These are phyloP conservation scores for Globisporangium perplexum DNA, from an alignment of 352 stramenopile genomes.

Conservation along the genomic window DNA sequence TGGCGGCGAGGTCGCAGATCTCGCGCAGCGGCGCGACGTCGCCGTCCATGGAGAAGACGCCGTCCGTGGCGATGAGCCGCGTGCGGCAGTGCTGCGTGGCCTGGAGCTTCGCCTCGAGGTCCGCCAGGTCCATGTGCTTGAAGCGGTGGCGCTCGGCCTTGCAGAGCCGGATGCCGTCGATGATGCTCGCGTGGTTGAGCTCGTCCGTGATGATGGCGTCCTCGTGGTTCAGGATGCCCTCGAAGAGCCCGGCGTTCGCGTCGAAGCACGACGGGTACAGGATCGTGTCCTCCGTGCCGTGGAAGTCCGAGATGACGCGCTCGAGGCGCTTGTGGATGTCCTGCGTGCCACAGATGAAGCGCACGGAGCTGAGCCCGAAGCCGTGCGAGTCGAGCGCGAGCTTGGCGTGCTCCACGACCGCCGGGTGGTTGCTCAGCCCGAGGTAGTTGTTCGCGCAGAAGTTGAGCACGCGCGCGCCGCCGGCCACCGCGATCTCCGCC, in stretches of 20 bases:
- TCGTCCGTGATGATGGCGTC: constrained; percentile 93
- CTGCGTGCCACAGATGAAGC: constrained; percentile 94
- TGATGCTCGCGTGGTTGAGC: constrained; percentile 94
- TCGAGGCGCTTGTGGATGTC: constrained; percentile 94
- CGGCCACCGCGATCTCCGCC: constrained; percentile 64
- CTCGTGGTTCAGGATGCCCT: constrained; percentile 81
- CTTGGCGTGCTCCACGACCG: constrained; percentile 82
- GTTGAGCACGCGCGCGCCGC: constrained; percentile 81
- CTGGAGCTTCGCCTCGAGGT: constrained; percentile 89
- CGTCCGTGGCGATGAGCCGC: constrained; percentile 91
- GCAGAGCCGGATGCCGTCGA: constrained; percentile 92
- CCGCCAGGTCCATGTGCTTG: constrained; percentile 91
- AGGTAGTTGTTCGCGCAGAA: constrained; percentile 96
- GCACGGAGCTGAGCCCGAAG: constrained; percentile 89
- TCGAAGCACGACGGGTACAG: constrained; percentile 94
- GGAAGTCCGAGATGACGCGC: constrained; percentile 86
- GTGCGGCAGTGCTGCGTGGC: constrained; percentile 87
- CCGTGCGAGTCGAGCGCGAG: constrained; percentile 78
- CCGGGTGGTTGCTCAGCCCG: constrained; percentile 86
- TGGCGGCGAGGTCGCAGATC: constrained; percentile 87
- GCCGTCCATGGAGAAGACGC: constrained; percentile 95
- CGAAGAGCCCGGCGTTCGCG: constrained; percentile 92
- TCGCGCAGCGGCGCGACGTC: constrained; percentile 89
- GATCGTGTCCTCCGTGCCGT: constrained; percentile 93
- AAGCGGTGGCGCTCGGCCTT: constrained; percentile 92